Base-by-base conservation (phyloP, 2,329 filamentous ascomycete genomes). In the Cladosporium halotolerans region DNA sequence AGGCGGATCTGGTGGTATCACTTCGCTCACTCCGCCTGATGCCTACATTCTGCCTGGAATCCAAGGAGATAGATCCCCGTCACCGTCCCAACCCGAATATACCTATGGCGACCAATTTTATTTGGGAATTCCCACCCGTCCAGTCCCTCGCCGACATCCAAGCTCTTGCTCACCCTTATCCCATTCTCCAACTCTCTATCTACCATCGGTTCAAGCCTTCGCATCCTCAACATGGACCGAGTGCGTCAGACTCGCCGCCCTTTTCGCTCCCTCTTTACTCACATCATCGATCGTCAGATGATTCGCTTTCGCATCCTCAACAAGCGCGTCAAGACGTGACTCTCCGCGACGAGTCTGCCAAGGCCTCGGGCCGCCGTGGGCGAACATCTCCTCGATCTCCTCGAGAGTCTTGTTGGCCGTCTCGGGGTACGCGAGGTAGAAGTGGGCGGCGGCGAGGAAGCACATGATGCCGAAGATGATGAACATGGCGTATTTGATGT, bases 401-500 rank as follows among this genome's bases (percentile, higher is more conserved):
- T 72, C 71, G 9, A 72, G 60, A 0, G 65, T 66, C 58, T 72
- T 72, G 16, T 64, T 58, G 28, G 63, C 65, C 7, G 70, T 72
- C 58, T 73, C 70, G 2, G 62, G 69, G 53, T 72, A 76, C 3
- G 70, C 73, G 46, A 77, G 66, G 58, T 63, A 78, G 54, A 74
- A 73, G 42, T 77, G 74, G 3, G 73, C 55, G 0, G 74, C 72
- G 6, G 68, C 75, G 2, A 64, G 66, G n/a, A 77, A 55, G 55
- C 75, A 79, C 45, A 79, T 64, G 5, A 67, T 60, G 0, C 76
- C 75, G 55, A 78, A 79, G 19, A 78, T 58, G 40, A 79, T 73
- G 63, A 77, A 79, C 10, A 78, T 68, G 55, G 76, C 76, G 68
- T 76, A 82, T 23, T 71, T 72, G 64, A 83, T 83, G 63, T 81